Evolutionary conservation across 257 asterid species (phyloP).

Genomic region (Solanum virginianum): DNA sequence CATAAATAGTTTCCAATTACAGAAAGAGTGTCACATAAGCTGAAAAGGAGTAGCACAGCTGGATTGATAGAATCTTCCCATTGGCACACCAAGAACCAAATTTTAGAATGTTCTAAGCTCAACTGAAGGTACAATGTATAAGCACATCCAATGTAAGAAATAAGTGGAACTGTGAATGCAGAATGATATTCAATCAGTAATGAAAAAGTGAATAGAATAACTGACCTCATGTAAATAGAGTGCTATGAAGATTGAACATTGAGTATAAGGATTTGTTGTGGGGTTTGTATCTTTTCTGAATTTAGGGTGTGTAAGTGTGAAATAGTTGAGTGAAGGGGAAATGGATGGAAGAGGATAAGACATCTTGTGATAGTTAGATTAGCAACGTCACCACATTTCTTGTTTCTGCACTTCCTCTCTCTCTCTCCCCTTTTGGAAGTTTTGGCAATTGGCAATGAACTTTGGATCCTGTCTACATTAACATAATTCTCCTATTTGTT

Average conservation of each 20-base stretch:
- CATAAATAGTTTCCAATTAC: background rate
- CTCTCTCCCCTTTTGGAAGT: background rate
- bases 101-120: background rate
- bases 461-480: too few relatives aligned
- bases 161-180: background rate
- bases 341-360: conserved; percentile 25
- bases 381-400: conserved; percentile 20
- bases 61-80: background rate
- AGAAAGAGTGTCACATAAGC: background rate
- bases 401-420: too few relatives aligned
- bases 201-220: background rate
- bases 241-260: background rate
- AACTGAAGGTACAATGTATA: background rate
- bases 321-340: background rate
- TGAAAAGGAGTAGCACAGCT: background rate
- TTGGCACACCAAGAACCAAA: background rate
- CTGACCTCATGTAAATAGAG: background rate
- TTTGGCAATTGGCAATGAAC: background rate
- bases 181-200: background rate
- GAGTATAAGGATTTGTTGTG: background rate
- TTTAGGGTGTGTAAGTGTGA: background rate
- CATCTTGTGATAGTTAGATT: conserved; percentile 20
- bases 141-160: background rate
- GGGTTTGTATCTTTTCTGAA: background rate
- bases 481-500: too few relatives aligned